A percentile compares a stretch with the other conserved stretches of the same genome.
phyloP scores from a whole-genome alignment of 371 early-diverging fungal genomes.

The Nematocida parisii region DNA sequence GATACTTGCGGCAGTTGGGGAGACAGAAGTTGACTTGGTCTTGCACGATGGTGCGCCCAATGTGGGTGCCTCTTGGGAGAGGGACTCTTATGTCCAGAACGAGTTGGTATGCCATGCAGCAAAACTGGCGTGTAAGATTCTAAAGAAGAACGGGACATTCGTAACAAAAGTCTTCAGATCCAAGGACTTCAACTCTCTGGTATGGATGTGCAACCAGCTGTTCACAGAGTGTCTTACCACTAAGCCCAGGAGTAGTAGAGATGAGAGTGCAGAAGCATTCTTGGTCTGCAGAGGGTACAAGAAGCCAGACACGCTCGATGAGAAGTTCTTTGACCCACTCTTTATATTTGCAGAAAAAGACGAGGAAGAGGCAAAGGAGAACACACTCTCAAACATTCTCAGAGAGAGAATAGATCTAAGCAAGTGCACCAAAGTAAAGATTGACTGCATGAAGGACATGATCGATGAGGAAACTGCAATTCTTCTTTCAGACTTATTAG shows the following conservation, averaged over 20 bases:
- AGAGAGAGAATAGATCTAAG: conserved; percentile 9
- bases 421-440: conserved; percentile 28
- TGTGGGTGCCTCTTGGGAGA: conserved; percentile 91
- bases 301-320: conserved; percentile 84
- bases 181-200: conserved; percentile 93
- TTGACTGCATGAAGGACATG: conserved; percentile 72
- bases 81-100: conserved; percentile 94
- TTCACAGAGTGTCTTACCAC: conserved; percentile 95
- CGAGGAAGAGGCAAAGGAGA: not conserved
- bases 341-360: conserved; percentile 77
- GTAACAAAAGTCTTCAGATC: conserved; percentile 97
- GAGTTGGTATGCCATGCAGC: conserved; percentile 88
- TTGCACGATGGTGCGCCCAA: conserved; percentile 99
- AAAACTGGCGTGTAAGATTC: conserved; percentile 88
- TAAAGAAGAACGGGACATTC: conserved; percentile 88
- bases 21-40: conserved; percentile 85
- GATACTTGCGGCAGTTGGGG: conserved; percentile 81
- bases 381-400: conserved; percentile 37
- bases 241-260: conserved; percentile 95
- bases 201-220: conserved; percentile 93
- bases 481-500: conserved; percentile 57
- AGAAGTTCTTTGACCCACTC: conserved; percentile 84
- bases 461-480: conserved; percentile 70
- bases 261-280: conserved; percentile 99
- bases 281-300: conserved; percentile 91